phyloP scores from a whole-genome alignment of 345 rosid genomes.

The Psidium guajava region DNA sequence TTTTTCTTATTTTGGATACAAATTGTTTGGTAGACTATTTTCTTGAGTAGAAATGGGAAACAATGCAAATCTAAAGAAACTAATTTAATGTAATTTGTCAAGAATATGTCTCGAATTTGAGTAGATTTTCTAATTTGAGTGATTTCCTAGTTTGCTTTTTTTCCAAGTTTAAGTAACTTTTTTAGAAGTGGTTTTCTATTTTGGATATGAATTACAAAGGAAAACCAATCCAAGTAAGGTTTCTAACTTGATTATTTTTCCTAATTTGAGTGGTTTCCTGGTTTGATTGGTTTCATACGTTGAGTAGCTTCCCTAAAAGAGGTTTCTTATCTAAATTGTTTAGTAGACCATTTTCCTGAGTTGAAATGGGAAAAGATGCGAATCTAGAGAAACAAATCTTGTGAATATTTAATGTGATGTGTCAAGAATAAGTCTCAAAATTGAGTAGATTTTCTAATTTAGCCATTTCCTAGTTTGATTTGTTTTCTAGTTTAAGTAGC shows the following conservation, averaged over 20 bases:
- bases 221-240: too few relatives aligned
- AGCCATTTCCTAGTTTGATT: not conserved
- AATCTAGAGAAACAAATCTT: not conserved
- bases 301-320: not conserved
- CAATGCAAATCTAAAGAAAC: too few relatives aligned
- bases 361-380: not conserved
- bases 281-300: too few relatives aligned
- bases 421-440: rapidly evolving
- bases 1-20: not conserved
- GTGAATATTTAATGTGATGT: not conserved
- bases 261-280: not conserved
- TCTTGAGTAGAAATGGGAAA: not conserved
- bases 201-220: too few relatives aligned
- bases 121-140: not conserved
- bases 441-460: not conserved
- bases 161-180: not conserved
- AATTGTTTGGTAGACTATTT: not conserved
- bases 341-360: not conserved
- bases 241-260: too few relatives aligned
- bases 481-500: too few relatives aligned
- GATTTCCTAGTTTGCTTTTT: not conserved
- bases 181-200: not conserved
- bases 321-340: too few relatives aligned
- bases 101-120: not conserved
- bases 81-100: rapidly evolving